Conservation (phyloP, 2,329 filamentous ascomycete genomes). For the Dichotomopilus funicola region DNA sequence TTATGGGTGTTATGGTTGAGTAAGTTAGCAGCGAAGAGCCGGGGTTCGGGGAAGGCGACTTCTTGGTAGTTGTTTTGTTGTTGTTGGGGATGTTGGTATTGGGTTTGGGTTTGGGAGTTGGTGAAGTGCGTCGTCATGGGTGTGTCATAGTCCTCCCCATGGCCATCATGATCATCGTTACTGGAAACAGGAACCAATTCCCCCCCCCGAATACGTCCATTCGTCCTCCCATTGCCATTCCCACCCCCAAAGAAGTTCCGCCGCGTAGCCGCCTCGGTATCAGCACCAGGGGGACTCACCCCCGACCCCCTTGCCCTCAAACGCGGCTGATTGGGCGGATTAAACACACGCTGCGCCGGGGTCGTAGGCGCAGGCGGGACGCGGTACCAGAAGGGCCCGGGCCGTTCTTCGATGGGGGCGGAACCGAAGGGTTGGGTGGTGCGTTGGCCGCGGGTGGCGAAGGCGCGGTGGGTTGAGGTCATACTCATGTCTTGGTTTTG, state of each 20-base stretch:
- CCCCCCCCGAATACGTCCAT: too few species aligned
- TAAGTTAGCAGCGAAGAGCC: conserved; percentile 47
- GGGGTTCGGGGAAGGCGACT: conserved; percentile 51
- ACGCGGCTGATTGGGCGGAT: conserved; percentile 52
- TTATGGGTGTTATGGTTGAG: too few species aligned
- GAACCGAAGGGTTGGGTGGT: conserved; percentile 40
- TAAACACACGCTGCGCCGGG: conserved; percentile 56
- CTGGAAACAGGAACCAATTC: background rate
- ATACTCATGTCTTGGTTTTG: background rate
- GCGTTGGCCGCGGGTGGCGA: conserved; percentile 39
- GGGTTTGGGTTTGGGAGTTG: background rate
- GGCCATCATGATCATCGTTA: background rate
- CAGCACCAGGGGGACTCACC: too few species aligned
- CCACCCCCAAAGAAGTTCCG: background rate
- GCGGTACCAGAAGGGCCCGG: conserved; percentile 60
- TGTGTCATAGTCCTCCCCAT: background rate
- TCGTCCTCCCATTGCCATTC: conserved; percentile 16
- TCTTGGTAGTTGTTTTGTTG: background rate
- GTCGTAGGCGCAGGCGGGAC: conserved; percentile 62
- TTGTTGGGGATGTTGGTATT: background rate
- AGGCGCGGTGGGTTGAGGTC: conserved; percentile 48
- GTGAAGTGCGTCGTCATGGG: background rate
- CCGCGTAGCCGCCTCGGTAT: too few species aligned
- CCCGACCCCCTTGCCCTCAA: conserved; percentile 32
- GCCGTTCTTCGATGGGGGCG: conserved; percentile 37